Conservation (phyloP, 116 monocot species). For the Posidonia oceanica region DNA sequence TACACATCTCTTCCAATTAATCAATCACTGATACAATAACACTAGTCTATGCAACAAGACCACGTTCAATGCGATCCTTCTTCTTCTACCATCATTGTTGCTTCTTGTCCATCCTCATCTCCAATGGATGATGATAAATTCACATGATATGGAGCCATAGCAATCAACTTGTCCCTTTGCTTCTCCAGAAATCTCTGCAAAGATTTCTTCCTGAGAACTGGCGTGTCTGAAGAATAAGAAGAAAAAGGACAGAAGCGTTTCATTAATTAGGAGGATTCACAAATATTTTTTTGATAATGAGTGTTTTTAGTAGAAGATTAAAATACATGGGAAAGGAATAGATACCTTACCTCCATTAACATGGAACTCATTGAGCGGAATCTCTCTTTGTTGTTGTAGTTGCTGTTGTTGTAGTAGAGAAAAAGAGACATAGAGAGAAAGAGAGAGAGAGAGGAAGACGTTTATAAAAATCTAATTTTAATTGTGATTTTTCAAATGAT, state of each 20-base stretch:
- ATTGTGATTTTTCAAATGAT: too few species aligned
- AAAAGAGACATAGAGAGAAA: too few species aligned
- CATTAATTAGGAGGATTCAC: background rate
- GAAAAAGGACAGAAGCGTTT: background rate
- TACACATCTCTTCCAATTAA: too few species aligned
- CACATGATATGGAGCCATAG: background rate
- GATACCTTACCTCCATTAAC: background rate
- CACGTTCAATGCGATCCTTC: too few species aligned
- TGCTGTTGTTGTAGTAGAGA: background rate
- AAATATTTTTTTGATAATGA: background rate
- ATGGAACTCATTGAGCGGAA: background rate
- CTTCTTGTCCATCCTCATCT: background rate
- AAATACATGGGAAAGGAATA: background rate
- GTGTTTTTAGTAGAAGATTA: background rate
- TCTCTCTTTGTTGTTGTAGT: background rate
- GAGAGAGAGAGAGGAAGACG: too few species aligned
- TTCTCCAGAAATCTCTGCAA: conserved; percentile 14
- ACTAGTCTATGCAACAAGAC: too few species aligned
- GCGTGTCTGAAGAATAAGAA: conserved; percentile 1
- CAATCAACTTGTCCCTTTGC: conserved; percentile 5
- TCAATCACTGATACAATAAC: too few species aligned
- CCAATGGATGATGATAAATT: background rate
- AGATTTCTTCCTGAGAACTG: conserved; percentile 11
- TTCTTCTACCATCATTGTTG: too few species aligned
- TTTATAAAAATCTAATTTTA: too few species aligned